A percentile compares a stretch with the other conserved stretches of the same genome.
phyloP scores from a whole-genome alignment of 495 filamentous ascomycete genomes.

The Podospora anserina region DNA sequence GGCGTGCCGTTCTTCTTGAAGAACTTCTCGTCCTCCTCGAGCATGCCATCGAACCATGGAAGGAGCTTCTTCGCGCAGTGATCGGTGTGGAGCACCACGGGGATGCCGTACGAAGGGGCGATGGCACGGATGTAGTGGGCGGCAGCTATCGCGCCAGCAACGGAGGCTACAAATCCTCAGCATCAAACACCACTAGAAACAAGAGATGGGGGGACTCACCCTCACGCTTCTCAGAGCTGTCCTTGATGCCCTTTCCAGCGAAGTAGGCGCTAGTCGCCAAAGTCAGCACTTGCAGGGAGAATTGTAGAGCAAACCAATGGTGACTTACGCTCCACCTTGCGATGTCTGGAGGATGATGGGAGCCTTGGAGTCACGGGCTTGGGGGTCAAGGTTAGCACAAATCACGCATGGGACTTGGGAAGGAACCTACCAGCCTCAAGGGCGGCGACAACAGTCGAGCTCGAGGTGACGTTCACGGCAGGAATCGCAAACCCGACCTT shows the following conservation, averaged over 20 bases:
- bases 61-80: constrained; percentile 92
- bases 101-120: constrained; percentile 82
- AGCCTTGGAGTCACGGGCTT: constrained; percentile 76
- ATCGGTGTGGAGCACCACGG: constrained; percentile 68
- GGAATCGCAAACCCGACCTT: constrained; percentile 83
- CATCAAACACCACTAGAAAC: background rate
- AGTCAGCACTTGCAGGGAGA: constrained; percentile 48
- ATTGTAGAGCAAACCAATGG: background rate
- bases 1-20: constrained; percentile 91
- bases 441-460: constrained; percentile 78
- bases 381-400: background rate
- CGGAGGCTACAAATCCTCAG: constrained; percentile 55
- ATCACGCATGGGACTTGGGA: background rate
- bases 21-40: constrained; percentile 86
- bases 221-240: constrained; percentile 65
- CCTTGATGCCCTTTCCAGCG: constrained; percentile 87
- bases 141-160: constrained; percentile 79
- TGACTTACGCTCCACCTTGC: constrained; percentile 24
- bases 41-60: constrained; percentile 90
- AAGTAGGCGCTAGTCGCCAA: constrained; percentile 70
- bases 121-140: constrained; percentile 92
- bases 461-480: constrained; percentile 86
- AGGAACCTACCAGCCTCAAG: constrained; percentile 63
- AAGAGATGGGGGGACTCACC: background rate
- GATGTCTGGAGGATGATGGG: constrained; percentile 61